phyloP scores from a whole-genome alignment of 495 filamentous ascomycete genomes.

The Letharia columbiana region DNA sequence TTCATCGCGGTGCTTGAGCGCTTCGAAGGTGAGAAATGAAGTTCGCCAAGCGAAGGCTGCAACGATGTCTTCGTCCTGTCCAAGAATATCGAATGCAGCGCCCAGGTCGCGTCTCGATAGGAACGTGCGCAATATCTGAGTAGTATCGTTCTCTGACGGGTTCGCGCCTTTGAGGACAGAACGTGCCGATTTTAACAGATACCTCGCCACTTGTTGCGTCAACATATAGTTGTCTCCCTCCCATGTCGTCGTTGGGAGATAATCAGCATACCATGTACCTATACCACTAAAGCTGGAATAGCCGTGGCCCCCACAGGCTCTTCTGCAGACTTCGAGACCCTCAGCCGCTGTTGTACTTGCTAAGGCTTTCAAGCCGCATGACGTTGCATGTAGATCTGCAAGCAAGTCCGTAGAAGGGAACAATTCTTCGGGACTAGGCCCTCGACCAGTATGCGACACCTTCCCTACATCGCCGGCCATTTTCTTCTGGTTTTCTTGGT shows the following conservation, averaged over 20 bases:
- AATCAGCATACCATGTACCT: slow-evolving; percentile 57
- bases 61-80: slow-evolving; percentile 53
- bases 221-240: slow-evolving; percentile 74
- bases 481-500: slow-evolving; percentile 55
- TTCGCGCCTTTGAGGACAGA: slow-evolving; percentile 47
- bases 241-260: slow-evolving; percentile 59
- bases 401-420: slow-evolving; percentile 55
- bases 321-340: slow-evolving; percentile 60
- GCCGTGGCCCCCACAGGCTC: slow-evolving; percentile 68
- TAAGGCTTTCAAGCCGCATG: slow-evolving; percentile 63
- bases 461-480: slow-evolving; percentile 42
- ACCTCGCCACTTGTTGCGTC: slow-evolving; percentile 68
- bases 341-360: slow-evolving; percentile 59
- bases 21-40: slow-evolving; percentile 61
- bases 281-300: slow-evolving; percentile 63
- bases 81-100: slow-evolving; percentile 58
- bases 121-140: slow-evolving; percentile 49
- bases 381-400: slow-evolving; percentile 65
- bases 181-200: slow-evolving; percentile 57
- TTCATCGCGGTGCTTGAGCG: slow-evolving; percentile 59
- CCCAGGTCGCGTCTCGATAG: slow-evolving; percentile 54
- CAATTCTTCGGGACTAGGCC: slow-evolving; percentile 58
- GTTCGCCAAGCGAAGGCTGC: slow-evolving; percentile 63
- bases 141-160: slow-evolving; percentile 48
- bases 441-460: slow-evolving; percentile 37